Evolutionary conservation across 768 basidiomycete genomes (phyloP), one percentile per base, ranked within the genome.

Genomic region (Coprinopsis strossmayeri): DNA sequence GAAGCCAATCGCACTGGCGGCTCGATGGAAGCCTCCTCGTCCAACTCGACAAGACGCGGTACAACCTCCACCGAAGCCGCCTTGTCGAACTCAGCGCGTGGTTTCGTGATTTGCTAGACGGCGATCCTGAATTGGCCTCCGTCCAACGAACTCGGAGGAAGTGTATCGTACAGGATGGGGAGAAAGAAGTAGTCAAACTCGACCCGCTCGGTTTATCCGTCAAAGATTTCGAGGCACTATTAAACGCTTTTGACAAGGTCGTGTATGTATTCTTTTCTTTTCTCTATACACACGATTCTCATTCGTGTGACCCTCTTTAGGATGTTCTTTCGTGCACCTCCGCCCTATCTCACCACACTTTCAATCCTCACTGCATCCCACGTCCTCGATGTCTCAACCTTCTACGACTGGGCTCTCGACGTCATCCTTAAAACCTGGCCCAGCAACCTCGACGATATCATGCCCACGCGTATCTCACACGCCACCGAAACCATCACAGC

Each of bases 1-100:
- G 24, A 20, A 26, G 24, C 23, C 11, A 42, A 26, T 10, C 4
- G 25, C 53, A 67, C 42, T 71, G 70, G 69, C 53, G 64, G 21
- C 57, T 60, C 18, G 68, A 69, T 47, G 70, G 68, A 1, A 61
- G 61, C 5, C 56, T 68, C 1, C 57, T 69, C 30, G 40, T 75
- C 7, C 61, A 68, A 38, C 51, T 68, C n/a, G 53, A 60, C n/a
- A 55, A 59, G 17, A 61, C 57, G 2, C 56, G 65, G 27, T 72
- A 71, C 55, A 59, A 57, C 17, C 51, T 74, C 13, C 65, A 69
- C n/a, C 57, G 64, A 15, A 66, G 64, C 44, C 59, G 57, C n/a
- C 61, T 73, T 3, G 49, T 57, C 11, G 55, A 50, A 27, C 53
- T 65, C 11, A 67, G 67, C 2, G 50, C 44, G 5, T 72, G 62